Conservation (phyloP, 768 basidiomycete genomes). For the Pleurotus tuoliensis region DNA sequence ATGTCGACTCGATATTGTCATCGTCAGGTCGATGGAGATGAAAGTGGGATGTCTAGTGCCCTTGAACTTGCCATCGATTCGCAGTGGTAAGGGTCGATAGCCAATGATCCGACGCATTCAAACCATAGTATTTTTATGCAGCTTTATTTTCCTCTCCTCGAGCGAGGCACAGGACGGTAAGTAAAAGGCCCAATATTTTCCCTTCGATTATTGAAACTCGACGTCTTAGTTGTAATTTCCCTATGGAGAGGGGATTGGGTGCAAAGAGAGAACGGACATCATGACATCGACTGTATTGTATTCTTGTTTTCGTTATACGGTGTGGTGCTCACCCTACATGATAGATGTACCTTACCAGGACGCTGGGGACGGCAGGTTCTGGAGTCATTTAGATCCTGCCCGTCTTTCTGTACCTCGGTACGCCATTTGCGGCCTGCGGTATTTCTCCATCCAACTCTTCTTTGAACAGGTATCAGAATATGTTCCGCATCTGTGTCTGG, state of each 20-base stretch:
- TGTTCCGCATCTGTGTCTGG: conserved; percentile 76
- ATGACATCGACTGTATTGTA: conserved; percentile 73
- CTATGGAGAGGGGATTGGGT: conserved; percentile 84
- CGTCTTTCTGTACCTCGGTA: conserved; percentile 79
- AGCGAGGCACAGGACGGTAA: conserved; percentile 79
- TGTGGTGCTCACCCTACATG: neutral
- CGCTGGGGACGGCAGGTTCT: conserved; percentile 48
- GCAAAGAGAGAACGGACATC: conserved; percentile 68
- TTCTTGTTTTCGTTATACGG: neutral
- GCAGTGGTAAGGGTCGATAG: conserved; percentile 53
- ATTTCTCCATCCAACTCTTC: neutral
- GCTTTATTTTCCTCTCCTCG: conserved; percentile 82
- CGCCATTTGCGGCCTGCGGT: conserved; percentile 7
- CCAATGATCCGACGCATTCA: too few relatives aligned
- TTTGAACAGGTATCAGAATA: conserved; percentile 70
- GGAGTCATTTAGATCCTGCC: conserved; percentile 70
- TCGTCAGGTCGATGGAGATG: conserved; percentile 69
- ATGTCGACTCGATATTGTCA: conserved; percentile 80
- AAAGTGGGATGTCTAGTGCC: conserved; percentile 69
- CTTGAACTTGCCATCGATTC: conserved; percentile 92
- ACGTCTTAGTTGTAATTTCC: conserved; percentile 60
- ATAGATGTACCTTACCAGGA: conserved; percentile 69
- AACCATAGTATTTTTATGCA: conserved; percentile 18
- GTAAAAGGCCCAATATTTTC: conserved; percentile 12
- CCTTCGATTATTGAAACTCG: neutral